phyloP scores from a whole-genome alignment of 2,329 filamentous ascomycete genomes.

The Sporothrix schenckii region DNA sequence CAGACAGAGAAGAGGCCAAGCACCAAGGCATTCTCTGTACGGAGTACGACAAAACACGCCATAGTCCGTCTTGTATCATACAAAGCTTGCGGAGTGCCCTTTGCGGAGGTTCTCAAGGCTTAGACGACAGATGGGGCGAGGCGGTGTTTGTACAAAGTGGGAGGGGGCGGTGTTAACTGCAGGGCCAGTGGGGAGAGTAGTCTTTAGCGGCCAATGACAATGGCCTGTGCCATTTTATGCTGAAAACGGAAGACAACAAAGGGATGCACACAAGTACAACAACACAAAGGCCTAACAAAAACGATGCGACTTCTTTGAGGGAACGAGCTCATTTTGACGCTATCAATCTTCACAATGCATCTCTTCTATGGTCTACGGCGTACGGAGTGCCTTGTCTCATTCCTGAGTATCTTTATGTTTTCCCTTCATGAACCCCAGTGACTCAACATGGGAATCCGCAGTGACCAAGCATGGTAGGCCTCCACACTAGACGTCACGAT shows the following conservation, averaged over 20 bases:
- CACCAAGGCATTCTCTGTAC: neutral
- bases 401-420: neutral
- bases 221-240: neutral
- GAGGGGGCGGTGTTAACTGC: neutral
- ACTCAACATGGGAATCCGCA: constrained; percentile 2
- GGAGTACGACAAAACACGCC: too few species aligned
- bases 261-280: neutral
- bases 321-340: neutral
- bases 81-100: too few species aligned
- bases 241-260: neutral
- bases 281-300: neutral
- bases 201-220: neutral
- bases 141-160: neutral
- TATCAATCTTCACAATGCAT: neutral
- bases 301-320: neutral
- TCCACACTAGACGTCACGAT: neutral
- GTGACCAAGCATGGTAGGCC: constrained; percentile 9
- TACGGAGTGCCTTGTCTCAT: neutral
- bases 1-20: neutral
- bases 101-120: too few species aligned
- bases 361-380: neutral
- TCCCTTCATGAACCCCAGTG: neutral
- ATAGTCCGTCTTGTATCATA: too few species aligned
- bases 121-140: neutral
- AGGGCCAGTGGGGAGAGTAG: neutral